phyloP scores from a whole-genome alignment of 768 basidiomycete species.

The Collybia sordida region DNA sequence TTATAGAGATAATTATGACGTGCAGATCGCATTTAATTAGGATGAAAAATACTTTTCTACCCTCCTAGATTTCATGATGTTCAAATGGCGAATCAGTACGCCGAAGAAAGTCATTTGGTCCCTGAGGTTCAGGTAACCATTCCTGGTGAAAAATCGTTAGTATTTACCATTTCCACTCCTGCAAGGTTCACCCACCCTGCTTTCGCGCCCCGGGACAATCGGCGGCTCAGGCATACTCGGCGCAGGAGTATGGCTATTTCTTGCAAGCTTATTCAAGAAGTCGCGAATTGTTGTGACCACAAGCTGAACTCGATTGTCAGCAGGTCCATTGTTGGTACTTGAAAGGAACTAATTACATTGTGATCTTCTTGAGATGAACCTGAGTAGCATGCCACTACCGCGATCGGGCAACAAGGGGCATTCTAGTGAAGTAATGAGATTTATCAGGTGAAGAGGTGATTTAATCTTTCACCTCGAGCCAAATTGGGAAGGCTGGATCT shows the following conservation, averaged over 20 bases:
- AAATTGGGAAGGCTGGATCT: conserved; percentile 76
- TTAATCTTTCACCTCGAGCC: conserved; percentile 60
- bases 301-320: conserved; percentile 39
- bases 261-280: conserved; percentile 61
- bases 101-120: conserved; percentile 25
- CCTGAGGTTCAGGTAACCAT: conserved; percentile 30
- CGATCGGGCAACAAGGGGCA: conserved; percentile 82
- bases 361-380: conserved; percentile 83
- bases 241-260: conserved; percentile 30
- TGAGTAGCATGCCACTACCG: conserved; percentile 75
- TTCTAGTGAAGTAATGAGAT: conserved; percentile 42
- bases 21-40: not conserved
- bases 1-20: not conserved
- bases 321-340: not conserved
- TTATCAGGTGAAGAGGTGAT: not conserved
- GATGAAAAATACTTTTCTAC: not conserved
- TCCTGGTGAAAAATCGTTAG: conserved; percentile 21
- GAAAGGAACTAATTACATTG: conserved; percentile 44
- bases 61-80: conserved; percentile 26
- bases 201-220: conserved; percentile 22
- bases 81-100: conserved; percentile 41
- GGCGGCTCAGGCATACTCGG: conserved; percentile 33
- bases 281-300: conserved; percentile 66
- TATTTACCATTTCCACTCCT: not conserved
- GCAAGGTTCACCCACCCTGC: conserved; percentile 19